phyloP scores from a whole-genome alignment of 305 asterid genomes.

The Fraxinus ornus region DNA sequence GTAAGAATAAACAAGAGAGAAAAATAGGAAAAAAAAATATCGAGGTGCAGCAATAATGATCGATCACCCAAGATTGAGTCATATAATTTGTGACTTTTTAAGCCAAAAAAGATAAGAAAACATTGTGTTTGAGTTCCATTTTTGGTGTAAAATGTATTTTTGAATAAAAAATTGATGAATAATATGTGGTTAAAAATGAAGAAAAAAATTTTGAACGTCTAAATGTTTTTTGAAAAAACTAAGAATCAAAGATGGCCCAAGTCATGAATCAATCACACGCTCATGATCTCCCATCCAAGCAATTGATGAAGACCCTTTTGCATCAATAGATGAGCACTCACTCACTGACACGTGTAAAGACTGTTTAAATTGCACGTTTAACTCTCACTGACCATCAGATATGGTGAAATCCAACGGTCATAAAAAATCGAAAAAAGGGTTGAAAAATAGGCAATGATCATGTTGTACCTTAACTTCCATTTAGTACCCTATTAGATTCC shows the following conservation, averaged over 20 bases:
- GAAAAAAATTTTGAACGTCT: too few species aligned
- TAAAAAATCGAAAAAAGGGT: slow-evolving; percentile 12
- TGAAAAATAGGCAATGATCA: slow-evolving; percentile 35
- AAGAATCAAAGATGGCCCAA: too few species aligned
- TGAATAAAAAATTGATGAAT: too few species aligned
- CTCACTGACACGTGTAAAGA: slow-evolving; percentile 35
- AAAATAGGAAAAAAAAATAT: too few species aligned
- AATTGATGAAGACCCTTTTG: slow-evolving; percentile 14
- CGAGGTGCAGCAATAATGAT: not conserved
- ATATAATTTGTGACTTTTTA: not conserved
- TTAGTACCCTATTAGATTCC: slow-evolving; percentile 18
- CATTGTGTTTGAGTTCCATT: too few species aligned
- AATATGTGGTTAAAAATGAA: too few species aligned
- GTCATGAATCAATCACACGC: slow-evolving; percentile 5
- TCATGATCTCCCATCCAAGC: slow-evolving; percentile 19
- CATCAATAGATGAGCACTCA: not conserved
- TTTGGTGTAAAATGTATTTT: too few species aligned
- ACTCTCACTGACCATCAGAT: slow-evolving; percentile 27
- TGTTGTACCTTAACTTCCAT: slow-evolving; percentile 15
- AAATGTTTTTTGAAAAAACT: too few species aligned
- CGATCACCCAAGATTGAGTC: not conserved
- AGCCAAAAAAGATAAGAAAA: not conserved
- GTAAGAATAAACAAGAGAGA: not conserved
- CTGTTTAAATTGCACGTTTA: slow-evolving; percentile 27
- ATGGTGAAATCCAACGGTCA: slow-evolving; percentile 24